Evolutionary conservation across 305 asterid species (phyloP).

Genomic region (Solanum hybrid): DNA sequence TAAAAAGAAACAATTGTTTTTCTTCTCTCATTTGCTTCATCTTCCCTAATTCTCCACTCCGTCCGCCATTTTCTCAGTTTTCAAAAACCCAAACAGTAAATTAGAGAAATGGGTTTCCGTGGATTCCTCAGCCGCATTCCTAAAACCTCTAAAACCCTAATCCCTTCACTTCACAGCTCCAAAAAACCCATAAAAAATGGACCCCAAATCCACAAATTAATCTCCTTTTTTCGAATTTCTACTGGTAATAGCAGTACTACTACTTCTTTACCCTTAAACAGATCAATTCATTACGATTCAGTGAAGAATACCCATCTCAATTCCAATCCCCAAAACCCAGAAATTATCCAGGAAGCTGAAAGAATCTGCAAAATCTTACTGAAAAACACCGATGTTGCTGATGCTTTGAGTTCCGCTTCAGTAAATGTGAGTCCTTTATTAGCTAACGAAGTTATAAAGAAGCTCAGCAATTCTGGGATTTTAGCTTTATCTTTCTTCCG

Average conservation of each 20-base stretch:
- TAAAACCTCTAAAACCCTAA: conserved; percentile 10
- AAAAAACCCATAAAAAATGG: not conserved
- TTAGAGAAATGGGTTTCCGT: not conserved
- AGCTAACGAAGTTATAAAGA: conserved; percentile 53
- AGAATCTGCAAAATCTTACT: conserved; percentile 40
- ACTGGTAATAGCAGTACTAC: not conserved
- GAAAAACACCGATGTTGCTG: conserved; percentile 22
- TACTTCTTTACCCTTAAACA: not conserved
- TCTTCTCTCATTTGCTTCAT: not conserved
- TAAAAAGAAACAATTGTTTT: not conserved
- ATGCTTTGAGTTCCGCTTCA: conserved; percentile 25
- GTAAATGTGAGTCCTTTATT: conserved; percentile 30
- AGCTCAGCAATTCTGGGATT: conserved; percentile 58
- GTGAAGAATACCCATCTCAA: not conserved
- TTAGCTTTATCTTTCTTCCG: conserved; percentile 64
- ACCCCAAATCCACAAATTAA: not conserved
- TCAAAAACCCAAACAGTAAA: not conserved
- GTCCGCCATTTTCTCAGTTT: not conserved
- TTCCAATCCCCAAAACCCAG: conserved; percentile 7
- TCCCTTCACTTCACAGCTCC: not conserved
- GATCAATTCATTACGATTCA: conserved; percentile 9
- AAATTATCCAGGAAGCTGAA: conserved; percentile 32
- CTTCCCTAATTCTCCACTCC: not conserved
- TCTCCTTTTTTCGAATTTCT: not conserved
- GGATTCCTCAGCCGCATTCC: not conserved